Evolutionary conservation across 495 filamentous ascomycete species (phyloP).

Genomic region (Talaromyces nanjingensis): DNA sequence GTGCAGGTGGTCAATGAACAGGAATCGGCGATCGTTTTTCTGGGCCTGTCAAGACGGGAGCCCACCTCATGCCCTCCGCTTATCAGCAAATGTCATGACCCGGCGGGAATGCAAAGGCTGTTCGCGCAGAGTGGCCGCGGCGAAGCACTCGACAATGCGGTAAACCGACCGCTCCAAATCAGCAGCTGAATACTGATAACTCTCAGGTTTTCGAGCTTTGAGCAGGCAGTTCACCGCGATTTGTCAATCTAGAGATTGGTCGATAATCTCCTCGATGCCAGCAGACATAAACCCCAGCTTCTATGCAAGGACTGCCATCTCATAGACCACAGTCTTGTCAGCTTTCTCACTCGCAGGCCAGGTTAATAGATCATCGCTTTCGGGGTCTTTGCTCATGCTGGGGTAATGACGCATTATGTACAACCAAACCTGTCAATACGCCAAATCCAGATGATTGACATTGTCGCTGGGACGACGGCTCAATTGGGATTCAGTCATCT

Average conservation of each 20-base stretch:
- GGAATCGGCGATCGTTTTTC: conserved; percentile 14
- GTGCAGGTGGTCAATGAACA: conserved; percentile 25
- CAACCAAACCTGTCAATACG: conserved; percentile 22
- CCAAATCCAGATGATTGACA: conserved; percentile 2
- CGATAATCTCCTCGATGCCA: conserved; percentile 16
- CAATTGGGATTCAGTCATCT: conserved; percentile 17
- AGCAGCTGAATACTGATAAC: conserved; percentile 19
- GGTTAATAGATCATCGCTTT: conserved; percentile 18
- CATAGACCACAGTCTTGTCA: conserved; percentile 20
- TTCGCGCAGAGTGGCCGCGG: conserved; percentile 16
- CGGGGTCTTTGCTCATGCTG: conserved; percentile 14
- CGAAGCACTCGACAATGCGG: conserved; percentile 19
- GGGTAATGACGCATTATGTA: conserved; percentile 24
- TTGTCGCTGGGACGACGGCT: not conserved
- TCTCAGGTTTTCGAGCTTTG: conserved; percentile 22
- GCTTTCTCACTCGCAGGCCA: conserved; percentile 17
- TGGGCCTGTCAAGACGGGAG: conserved; percentile 13
- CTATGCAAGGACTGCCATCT: conserved; percentile 21
- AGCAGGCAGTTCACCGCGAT: conserved; percentile 24
- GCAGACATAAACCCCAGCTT: conserved; percentile 23
- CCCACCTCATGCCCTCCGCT: conserved; percentile 14
- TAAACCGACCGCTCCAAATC: conserved; percentile 17
- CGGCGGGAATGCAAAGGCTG: conserved; percentile 6
- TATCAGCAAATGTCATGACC: conserved; percentile 11
- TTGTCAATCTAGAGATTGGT: conserved; percentile 21